Evolutionary conservation across 306 rosid species (phyloP), one percentile per base, ranked within the genome.

Genomic region (Quercus cerris): DNA sequence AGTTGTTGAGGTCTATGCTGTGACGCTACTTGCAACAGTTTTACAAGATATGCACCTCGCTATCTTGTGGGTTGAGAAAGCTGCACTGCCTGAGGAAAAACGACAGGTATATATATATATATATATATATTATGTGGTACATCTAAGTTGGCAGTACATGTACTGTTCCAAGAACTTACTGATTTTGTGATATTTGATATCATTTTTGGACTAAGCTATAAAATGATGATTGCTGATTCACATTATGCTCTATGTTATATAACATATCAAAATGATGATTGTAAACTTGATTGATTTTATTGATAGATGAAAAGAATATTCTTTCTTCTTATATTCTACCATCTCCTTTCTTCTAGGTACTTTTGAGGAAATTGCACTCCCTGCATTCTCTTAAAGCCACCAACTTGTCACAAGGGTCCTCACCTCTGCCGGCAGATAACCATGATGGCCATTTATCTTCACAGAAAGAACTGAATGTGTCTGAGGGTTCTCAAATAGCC

Each of bases 1-100:
- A 86, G 80, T 93, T 77, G 94, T 87, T 41, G 97, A 94, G 81
- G 63, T 93, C 71, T 93, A 92, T 76, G 84, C 80, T 46, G 13
- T 81, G 71, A 81, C 81, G 44, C 82, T 91, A 78, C 85, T 89
- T 56, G 91, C 79, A 15, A 80, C 85, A 19, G 74, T 78, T 84
- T 72, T 74, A 75, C 78, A 89, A 66, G 85, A 88, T 71, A 66
- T 85, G 5, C 81, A 90, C 55, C 84, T 82, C 35, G 97, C 99
- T 25, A 84, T 91, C 80, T 85, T 89, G 14, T 94, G 97, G 97
- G 86, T 93, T 71, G 89, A 87, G 77, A 91, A 84, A 80, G 95
- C 97, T 73, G 79, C 88, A 72, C 81, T 94, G 75, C 97, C 97
- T 0, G 87, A 89, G 81, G 90, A 84, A 74, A 86, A 83, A 62